Base-by-base conservation (phyloP, 2,329 filamentous ascomycete genomes). In the Calcarisporium arbuscula region DNA sequence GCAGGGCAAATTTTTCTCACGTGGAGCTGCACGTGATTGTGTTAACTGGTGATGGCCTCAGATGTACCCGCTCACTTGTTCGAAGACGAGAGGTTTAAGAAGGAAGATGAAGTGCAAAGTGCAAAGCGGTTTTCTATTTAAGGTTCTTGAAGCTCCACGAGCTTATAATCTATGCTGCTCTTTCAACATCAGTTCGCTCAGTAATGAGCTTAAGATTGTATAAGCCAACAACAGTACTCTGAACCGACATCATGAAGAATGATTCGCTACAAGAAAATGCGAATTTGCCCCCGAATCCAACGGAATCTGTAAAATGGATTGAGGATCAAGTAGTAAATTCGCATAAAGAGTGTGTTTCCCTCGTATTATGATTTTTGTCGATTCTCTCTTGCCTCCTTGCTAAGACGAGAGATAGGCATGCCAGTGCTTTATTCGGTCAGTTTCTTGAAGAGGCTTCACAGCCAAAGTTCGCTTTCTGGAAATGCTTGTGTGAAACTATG, bases 401-500 rank as follows among this genome's bases (percentile, higher is more conserved):
- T 41, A 30, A 37, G 30, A 34, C 16, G 22, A 27, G 7, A 32
- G 29, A 29, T 45, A 51, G 47, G 37, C 45, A 41, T 43, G 67
- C 63, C 16, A 47, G 62, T 39, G 50, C 50, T 21, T 51, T 74
- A 5, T 75, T 76, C 47, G 48, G 64, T 11, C 57, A 59, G 31
- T 62, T 77, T 9, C 58, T 77, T 5, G 46, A 54, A 12, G 61
- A 62, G 38, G 71, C 73, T 19, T 62, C 66, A 8, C 68, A 73
- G 47, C 72, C 74, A 10, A 70, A 68, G 34, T 67, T 70, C 34
- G 61, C n/a, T 65, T 18, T 77, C 72, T 5, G 73, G 72, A 10
- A 70, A 76, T 47, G 68, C 72, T 11, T 80, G 54, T 43, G 48
- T 73, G 42, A 75, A 72, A 49, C 65, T 81, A 15, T 80, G 74